phyloP scores from a whole-genome alignment of 768 basidiomycete species.

The Coprinopsis sp. region DNA sequence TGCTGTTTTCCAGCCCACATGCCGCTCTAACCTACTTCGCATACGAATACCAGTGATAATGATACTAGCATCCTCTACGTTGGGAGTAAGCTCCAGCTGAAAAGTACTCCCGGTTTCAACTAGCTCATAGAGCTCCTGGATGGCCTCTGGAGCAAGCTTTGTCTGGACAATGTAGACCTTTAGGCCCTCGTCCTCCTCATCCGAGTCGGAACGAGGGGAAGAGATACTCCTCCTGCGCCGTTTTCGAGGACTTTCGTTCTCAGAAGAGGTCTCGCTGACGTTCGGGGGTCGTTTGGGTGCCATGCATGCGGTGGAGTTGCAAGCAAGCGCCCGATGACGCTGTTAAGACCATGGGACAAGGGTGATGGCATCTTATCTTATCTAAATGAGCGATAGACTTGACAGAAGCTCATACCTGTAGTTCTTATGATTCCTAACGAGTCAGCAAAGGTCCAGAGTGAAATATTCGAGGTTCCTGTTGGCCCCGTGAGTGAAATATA shows the following conservation, averaged over 20 bases:
- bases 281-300: constrained; percentile 12
- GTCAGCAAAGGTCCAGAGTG: no score
- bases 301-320: no score
- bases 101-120: constrained; percentile 24
- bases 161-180: constrained; percentile 35
- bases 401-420: no score
- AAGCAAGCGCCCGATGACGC: not conserved
- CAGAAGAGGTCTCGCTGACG: constrained; percentile 4
- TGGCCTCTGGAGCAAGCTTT: constrained; percentile 29
- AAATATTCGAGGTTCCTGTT: no score
- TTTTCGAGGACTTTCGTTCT: constrained; percentile 1
- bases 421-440: no score
- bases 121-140: constrained; percentile 32
- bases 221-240: constrained; percentile 1
- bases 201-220: constrained; percentile 8
- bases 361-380: constrained; percentile 3
- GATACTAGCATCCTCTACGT: constrained; percentile 52
- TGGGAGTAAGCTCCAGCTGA: constrained; percentile 30
- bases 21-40: constrained; percentile 64
- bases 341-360: not conserved
- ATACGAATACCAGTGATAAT: constrained; percentile 64
- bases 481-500: no score
- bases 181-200: constrained; percentile 10
- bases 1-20: constrained; percentile 59
- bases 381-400: constrained; percentile 7